These are phyloP conservation scores for Brassica balearica DNA, from an alignment of 441 rosid genomes.

Conservation along the genomic window DNA sequence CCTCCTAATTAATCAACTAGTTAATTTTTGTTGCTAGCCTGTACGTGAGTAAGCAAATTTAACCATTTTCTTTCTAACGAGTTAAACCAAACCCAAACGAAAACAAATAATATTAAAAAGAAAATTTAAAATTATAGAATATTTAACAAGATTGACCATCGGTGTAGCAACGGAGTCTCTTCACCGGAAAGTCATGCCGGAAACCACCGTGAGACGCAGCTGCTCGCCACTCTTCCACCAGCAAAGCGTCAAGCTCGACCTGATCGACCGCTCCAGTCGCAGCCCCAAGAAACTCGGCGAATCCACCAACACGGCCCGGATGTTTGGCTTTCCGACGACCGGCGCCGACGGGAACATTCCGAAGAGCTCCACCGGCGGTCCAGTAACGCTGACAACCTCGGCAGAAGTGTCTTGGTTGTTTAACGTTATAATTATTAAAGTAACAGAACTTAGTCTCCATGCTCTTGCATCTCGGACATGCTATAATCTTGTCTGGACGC, in stretches of 20 bases:
- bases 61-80: conserved; percentile 41
- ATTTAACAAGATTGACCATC: conserved; percentile 60
- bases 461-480: conserved; percentile 94
- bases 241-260: conserved; percentile 55
- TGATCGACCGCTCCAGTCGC: conserved; percentile 49
- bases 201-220: conserved; percentile 55
- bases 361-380: conserved; percentile 95
- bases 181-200: conserved; percentile 63
- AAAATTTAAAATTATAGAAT: not conserved
- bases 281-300: conserved; percentile 45
- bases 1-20: conserved; percentile 18
- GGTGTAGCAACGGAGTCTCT: conserved; percentile 61
- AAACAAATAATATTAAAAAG: not conserved
- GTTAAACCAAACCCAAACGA: conserved; percentile 25
- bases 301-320: conserved; percentile 57
- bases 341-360: conserved; percentile 91
- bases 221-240: conserved; percentile 66
- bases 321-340: conserved; percentile 89
- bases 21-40: conserved; percentile 40
- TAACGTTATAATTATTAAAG: conserved; percentile 94
- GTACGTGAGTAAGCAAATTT: conserved; percentile 44
- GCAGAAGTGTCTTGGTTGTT: conserved; percentile 94
- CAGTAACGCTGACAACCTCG: conserved; percentile 96
- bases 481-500: conserved; percentile 84
- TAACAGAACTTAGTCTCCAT: conserved; percentile 96